Evolutionary conservation across 139 green algal species (phyloP).

Genomic region (Tetraselmis chui): DNA sequence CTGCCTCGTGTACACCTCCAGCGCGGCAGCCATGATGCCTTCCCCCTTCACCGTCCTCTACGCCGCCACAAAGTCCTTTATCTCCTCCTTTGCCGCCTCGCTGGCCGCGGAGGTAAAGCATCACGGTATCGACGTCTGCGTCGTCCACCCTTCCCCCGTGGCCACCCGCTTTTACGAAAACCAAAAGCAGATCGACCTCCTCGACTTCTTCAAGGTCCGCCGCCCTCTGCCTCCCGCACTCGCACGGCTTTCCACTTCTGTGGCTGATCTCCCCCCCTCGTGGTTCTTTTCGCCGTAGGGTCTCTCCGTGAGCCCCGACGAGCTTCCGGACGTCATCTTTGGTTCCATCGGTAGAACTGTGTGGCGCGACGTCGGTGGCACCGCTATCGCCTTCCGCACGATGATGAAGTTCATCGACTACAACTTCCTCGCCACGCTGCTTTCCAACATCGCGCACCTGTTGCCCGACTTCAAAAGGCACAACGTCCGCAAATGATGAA

Average conservation of each 20-base stretch:
- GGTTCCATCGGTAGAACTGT: conserved; percentile 66
- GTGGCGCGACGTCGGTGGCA: conserved; percentile 78
- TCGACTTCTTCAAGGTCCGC: conserved; percentile 83
- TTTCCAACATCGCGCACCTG: conserved; percentile 41
- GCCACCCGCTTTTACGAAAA: conserved; percentile 75
- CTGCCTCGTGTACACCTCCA: conserved; percentile 87
- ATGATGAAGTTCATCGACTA: conserved; percentile 84
- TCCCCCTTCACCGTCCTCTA: conserved; percentile 83
- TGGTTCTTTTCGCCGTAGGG: not conserved
- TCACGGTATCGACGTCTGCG: conserved; percentile 86
- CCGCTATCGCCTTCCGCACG: conserved; percentile 74
- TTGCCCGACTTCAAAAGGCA: conserved; percentile 75
- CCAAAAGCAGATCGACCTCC: conserved; percentile 70
- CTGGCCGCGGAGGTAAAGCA: conserved; percentile 77
- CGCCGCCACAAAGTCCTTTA: conserved; percentile 78
- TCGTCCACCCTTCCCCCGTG: conserved; percentile 91
- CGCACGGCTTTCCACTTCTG: no score
- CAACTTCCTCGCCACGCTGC: conserved; percentile 71
- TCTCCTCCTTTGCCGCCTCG: conserved; percentile 81
- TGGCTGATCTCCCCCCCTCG: no score
- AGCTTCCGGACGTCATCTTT: conserved; percentile 79
- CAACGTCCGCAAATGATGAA: no score
- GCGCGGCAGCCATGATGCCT: conserved; percentile 70
- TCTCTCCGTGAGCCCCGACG: conserved; percentile 62
- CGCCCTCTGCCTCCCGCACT: no score